Percentiles rank a stretch among this genome's conserved stretches.
Evolutionary conservation across 495 filamentous ascomycete genomes (phyloP).

Genomic region (Xylaria nigripes): DNA sequence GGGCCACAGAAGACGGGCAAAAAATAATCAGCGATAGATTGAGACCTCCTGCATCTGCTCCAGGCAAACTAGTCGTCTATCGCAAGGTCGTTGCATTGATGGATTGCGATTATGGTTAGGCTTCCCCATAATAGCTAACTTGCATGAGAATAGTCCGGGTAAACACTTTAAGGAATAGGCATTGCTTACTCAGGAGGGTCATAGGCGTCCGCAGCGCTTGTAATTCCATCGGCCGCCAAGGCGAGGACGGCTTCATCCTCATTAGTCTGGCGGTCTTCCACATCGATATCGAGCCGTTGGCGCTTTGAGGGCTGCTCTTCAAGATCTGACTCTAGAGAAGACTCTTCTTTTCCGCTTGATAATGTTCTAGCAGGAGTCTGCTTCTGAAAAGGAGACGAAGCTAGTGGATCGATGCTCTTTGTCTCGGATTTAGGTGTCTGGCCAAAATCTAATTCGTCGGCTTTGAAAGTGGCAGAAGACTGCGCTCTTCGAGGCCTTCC

Average conservation of each 20-base stretch:
- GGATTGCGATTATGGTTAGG: constrained; percentile 16
- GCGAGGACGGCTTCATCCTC: constrained; percentile 37
- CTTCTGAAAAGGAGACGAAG: constrained; percentile 7
- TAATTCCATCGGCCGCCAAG: constrained; percentile 31
- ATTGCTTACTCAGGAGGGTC: constrained; percentile 29
- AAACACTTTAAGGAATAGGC: not conserved
- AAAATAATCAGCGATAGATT: not conserved
- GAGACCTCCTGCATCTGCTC: not conserved
- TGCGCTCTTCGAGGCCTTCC: constrained; percentile 38
- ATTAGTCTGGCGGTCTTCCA: constrained; percentile 9
- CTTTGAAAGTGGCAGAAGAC: constrained; percentile 2
- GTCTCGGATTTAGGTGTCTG: constrained; percentile 6
- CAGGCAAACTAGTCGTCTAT: not conserved
- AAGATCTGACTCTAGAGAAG: constrained; percentile 6
- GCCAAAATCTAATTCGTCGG: constrained; percentile 6
- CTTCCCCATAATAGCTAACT: constrained; percentile 29
- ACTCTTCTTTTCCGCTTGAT: constrained; percentile 16
- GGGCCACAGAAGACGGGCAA: not conserved
- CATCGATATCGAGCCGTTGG: constrained; percentile 23
- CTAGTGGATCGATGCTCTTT: constrained; percentile 7
- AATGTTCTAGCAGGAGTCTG: constrained; percentile 7
- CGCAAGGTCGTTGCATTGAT: not conserved
- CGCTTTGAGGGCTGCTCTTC: constrained; percentile 32
- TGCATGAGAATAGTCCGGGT: constrained; percentile 2
- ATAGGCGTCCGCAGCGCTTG: constrained; percentile 26